Evolutionary conservation across 306 rosid genomes (phyloP).

Genomic region (Citrullus amarus): DNA sequence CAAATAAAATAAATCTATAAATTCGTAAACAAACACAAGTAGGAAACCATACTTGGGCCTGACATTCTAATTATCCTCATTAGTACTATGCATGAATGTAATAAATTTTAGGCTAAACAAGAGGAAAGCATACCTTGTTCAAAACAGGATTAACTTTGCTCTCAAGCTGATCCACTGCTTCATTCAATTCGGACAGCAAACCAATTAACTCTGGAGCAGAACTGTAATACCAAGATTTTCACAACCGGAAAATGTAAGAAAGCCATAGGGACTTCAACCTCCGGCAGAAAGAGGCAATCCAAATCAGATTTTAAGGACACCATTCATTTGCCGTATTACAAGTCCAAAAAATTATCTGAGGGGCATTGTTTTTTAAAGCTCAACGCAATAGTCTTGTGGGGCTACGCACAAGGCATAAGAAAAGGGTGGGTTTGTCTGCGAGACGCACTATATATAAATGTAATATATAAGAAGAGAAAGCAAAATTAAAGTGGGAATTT

Average conservation of each 20-base stretch:
- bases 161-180: constrained; percentile 58
- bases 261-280: not conserved
- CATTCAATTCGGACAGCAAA: constrained; percentile 68
- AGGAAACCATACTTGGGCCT: not conserved
- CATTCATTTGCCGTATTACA: constrained; percentile 20
- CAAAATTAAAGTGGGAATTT: too few species aligned
- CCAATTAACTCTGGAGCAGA: constrained; percentile 72
- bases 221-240: constrained; percentile 32
- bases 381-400: too few species aligned
- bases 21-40: not conserved
- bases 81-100: constrained; percentile 16
- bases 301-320: constrained; percentile 17
- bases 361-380: not conserved
- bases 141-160: constrained; percentile 51
- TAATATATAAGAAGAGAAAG: too few species aligned
- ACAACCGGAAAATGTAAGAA: not conserved
- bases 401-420: too few species aligned
- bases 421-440: too few species aligned
- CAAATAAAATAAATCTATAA: not conserved
- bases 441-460: too few species aligned
- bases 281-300: not conserved
- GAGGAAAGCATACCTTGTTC: constrained; percentile 36
- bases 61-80: constrained; percentile 7
- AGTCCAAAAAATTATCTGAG: constrained; percentile 24
- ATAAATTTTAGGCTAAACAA: not conserved